Conservation (phyloP, 2,329 filamentous ascomycete genomes). For the Helicocarpus griseus region DNA sequence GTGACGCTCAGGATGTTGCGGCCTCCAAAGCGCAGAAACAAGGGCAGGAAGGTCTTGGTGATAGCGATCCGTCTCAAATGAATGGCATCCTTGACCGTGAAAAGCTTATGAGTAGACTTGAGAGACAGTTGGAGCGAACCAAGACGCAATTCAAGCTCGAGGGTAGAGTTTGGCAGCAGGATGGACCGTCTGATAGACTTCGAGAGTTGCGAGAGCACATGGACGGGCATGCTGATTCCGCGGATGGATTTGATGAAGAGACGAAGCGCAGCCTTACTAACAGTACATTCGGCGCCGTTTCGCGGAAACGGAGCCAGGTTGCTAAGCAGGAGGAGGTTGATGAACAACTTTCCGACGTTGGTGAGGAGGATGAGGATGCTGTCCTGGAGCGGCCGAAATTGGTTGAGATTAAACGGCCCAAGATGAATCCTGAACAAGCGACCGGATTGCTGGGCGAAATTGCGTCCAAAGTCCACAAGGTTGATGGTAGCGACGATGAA, state of each 20-base stretch:
- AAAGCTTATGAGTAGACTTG: slow-evolving; percentile 81
- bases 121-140: slow-evolving; percentile 90
- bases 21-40: slow-evolving; percentile 68
- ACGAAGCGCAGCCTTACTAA: slow-evolving; percentile 57
- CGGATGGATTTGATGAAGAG: slow-evolving; percentile 42
- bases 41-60: slow-evolving; percentile 41
- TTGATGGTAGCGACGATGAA: slow-evolving; percentile 60
- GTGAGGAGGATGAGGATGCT: slow-evolving; percentile 49
- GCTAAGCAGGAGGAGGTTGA: slow-evolving; percentile 29
- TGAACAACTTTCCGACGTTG: slow-evolving; percentile 40
- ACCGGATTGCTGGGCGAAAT: slow-evolving; percentile 62
- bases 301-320: slow-evolving; percentile 43
- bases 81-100: slow-evolving; percentile 90
- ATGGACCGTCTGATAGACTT: slow-evolving; percentile 82
- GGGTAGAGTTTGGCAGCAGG: slow-evolving; percentile 79
- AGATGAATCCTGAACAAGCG: slow-evolving; percentile 52
- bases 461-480: slow-evolving; percentile 61
- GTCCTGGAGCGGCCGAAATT: slow-evolving; percentile 71
- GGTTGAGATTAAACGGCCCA: slow-evolving; percentile 63
- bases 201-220: slow-evolving; percentile 90
- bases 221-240: slow-evolving; percentile 56
- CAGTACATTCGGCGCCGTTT: slow-evolving; percentile 64
- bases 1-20: slow-evolving; percentile 92
- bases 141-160: slow-evolving; percentile 98
- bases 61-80: slow-evolving; percentile 65